phyloP scores from a whole-genome alignment of 129 eudicot species.

The Tagetes erecta region DNA sequence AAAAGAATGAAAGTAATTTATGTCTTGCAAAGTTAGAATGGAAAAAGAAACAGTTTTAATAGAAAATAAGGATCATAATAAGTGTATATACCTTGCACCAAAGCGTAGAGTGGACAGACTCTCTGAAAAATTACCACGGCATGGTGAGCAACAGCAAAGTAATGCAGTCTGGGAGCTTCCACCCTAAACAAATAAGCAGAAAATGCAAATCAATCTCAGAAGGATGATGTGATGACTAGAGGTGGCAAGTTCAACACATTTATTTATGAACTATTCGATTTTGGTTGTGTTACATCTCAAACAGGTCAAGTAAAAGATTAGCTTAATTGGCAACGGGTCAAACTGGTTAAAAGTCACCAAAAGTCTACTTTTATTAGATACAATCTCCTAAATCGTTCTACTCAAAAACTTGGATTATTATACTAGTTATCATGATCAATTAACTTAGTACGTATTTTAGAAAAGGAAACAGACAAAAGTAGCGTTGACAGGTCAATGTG shows the following conservation, averaged over 20 bases:
- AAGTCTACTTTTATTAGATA: not conserved
- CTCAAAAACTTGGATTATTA: not conserved
- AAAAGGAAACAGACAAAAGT: not conserved
- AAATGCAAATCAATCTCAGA: not conserved
- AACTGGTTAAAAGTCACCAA: not conserved
- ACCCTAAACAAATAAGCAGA: conserved; percentile 47
- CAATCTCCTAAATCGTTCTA: not conserved
- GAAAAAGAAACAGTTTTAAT: not conserved
- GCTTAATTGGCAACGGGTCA: not conserved
- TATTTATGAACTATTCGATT: not conserved
- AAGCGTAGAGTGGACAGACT: conserved; percentile 82
- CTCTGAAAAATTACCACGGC: conserved; percentile 71
- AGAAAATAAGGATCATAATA: not conserved
- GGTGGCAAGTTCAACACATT: not conserved
- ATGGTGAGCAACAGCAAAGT: conserved; percentile 95
- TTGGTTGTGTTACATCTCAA: not conserved
- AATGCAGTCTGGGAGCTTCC: conserved; percentile 81
- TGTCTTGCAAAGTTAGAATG: not conserved
- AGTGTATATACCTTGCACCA: conserved; percentile 70
- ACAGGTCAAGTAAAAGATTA: not conserved
- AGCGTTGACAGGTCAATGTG: not conserved
- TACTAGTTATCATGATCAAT: not conserved
- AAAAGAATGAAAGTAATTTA: not conserved
- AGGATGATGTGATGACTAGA: conserved; percentile 17
- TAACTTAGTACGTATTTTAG: not conserved